Evolutionary conservation across 257 asterid species (phyloP), one percentile per base, ranked within the genome.

Genomic region (Phtheirospermum japonicum): DNA sequence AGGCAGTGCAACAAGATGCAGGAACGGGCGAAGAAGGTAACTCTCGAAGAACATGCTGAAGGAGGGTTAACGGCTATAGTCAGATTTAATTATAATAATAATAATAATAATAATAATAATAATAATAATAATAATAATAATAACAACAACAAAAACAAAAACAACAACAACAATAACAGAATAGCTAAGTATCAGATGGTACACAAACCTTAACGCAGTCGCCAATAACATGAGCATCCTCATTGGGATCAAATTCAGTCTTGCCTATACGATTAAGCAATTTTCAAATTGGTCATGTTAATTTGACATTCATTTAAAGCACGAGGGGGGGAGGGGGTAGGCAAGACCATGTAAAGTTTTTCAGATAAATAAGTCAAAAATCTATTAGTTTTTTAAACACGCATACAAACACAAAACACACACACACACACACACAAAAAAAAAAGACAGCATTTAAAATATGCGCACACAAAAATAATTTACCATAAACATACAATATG

Each of bases 1-100:
- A 75, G 19, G 99, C 96, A 46, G 87, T 82, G 80, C 99, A 93
- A 78, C 99, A 89, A 61, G 99, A 85, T 43, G 92, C 97, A 65
- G 99, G 99, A 67, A 93, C 99, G 7, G 99, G 99, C 49, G 99
- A 93, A 61, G 99, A 93, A 66, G 99, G 99, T 53, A 93, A 85
- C 85, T 93, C 97, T 32, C 99, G 89, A 66, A 93, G 97, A 71
- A 93, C 90, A 82, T 87, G 96, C 99, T 93, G 87, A 73, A 82
- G 64, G 70, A 61, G 57, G 50, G 52, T 66, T 33, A 66, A 28
- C 33, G 61, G 66, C 64, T 56, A 61, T 69, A 7, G 19, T 50
- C 10, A 19, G 57, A 50, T 18, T 50, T 50, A 62, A 61, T 54
- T 54, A 66, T 28, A n/a, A n/a, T 53, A 61, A 60, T 65, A 40